Evolutionary conservation across 1,284 basidiomycete genomes (phyloP).

Genomic region (Moesziomyces sp.): DNA sequence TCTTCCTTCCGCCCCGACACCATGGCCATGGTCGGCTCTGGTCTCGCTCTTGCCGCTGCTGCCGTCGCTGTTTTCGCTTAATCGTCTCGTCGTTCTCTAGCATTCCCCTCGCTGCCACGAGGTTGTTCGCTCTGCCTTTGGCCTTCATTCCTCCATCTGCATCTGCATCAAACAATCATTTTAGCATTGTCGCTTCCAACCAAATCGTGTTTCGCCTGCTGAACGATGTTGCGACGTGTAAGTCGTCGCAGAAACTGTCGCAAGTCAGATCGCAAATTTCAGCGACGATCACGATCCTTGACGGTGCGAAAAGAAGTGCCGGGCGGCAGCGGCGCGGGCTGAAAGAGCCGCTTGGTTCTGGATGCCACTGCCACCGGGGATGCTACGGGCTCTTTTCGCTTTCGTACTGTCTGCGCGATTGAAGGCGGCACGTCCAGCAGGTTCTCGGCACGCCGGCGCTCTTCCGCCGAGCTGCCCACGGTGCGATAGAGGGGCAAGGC

Average conservation of each 20-base stretch:
- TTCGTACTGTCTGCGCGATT: background rate
- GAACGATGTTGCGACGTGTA: too few relatives aligned
- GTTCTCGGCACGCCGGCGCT: conserved; percentile 22
- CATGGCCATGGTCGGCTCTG: conserved; percentile 26
- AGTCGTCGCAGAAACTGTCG: too few relatives aligned
- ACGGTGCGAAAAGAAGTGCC: background rate
- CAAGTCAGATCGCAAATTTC: background rate
- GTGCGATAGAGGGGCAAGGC: conserved; percentile 35
- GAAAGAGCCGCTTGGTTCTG: conserved; percentile 15
- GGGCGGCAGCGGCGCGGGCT: conserved; percentile 9
- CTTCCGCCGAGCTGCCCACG: conserved; percentile 27
- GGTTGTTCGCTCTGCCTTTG: too few relatives aligned
- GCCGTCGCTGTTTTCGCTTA: conserved; percentile 33
- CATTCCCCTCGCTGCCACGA: background rate
- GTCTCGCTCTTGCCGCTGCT: conserved; percentile 31
- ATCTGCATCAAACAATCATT: background rate
- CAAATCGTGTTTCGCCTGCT: too few relatives aligned
- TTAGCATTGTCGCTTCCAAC: too few relatives aligned
- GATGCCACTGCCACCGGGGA: background rate
- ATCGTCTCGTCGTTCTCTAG: background rate
- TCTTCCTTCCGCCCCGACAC: conserved; percentile 21
- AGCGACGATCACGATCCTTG: background rate
- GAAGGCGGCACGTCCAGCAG: conserved; percentile 1
- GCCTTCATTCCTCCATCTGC: background rate
- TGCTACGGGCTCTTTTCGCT: background rate